These are phyloP conservation scores for Platanus orientalis DNA, from an alignment of 164 flowering plant species.

Conservation along the genomic window DNA sequence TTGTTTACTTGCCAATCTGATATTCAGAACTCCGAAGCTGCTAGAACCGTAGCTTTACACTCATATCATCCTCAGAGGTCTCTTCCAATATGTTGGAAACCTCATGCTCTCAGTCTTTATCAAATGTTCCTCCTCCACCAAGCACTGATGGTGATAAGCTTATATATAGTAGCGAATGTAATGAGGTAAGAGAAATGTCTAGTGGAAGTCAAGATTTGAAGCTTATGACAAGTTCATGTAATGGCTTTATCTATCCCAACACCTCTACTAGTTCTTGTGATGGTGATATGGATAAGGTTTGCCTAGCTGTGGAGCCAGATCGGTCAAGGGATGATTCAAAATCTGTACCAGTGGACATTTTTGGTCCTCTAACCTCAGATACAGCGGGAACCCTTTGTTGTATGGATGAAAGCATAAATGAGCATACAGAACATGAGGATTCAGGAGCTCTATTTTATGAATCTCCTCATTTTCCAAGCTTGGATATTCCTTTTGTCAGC, in stretches of 20 bases:
- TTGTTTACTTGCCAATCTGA: conserved; percentile 29
- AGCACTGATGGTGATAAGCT: conserved; percentile 21
- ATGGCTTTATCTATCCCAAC: conserved; percentile 34
- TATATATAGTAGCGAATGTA: conserved; percentile 20
- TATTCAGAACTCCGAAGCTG: conserved; percentile 23
- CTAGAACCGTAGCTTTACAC: conserved; percentile 21
- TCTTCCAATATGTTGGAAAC: conserved; percentile 26
- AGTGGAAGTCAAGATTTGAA: conserved; percentile 31
- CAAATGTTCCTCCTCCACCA: conserved; percentile 13
- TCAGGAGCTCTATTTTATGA: conserved; percentile 71
- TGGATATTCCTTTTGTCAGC: conserved; percentile 88
- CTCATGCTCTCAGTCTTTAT: conserved; percentile 29
- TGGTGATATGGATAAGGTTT: conserved; percentile 24
- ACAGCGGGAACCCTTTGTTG: conserved; percentile 19
- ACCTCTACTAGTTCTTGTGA: conserved; percentile 28
- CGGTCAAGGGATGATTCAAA: conserved; percentile 28
- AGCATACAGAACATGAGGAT: conserved; percentile 28
- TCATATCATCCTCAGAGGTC: conserved; percentile 22
- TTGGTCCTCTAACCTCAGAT: conserved; percentile 25
- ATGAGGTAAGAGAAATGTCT: conserved; percentile 20
- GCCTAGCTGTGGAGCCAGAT: conserved; percentile 25
- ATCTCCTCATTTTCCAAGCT: conserved; percentile 91
- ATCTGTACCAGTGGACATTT: conserved; percentile 37
- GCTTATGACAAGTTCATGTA: conserved; percentile 21
- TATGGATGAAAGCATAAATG: conserved; percentile 22